A percentile compares a stretch with the other conserved stretches of the same genome.
These are phyloP conservation scores for Microcera coccophila DNA, from an alignment of 2,329 filamentous ascomycete species.

Conservation along the genomic window DNA sequence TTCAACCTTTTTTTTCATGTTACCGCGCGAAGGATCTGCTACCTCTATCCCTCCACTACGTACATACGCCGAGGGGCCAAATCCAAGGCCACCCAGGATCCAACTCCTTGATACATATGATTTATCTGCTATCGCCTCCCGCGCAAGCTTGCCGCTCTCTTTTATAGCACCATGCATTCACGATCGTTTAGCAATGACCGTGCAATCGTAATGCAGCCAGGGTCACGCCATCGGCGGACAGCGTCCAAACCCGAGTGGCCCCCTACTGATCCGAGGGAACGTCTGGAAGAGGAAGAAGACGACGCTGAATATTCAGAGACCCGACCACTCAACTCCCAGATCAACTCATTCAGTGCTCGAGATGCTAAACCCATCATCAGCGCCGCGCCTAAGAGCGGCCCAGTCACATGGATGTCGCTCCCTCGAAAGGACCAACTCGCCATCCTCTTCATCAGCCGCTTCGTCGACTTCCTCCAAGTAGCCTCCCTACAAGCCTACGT, in stretches of 20 bases:
- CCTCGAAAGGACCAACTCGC: constrained; percentile 68
- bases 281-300: constrained; percentile 5
- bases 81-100: too few species aligned
- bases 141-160: too few species aligned
- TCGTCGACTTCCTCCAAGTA: constrained; percentile 71
- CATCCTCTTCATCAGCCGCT: constrained; percentile 64
- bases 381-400: constrained; percentile 8
- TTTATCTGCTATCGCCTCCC: background rate
- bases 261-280: background rate
- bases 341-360: constrained; percentile 1
- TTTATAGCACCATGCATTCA: constrained; percentile 1
- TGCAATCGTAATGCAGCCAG: background rate
- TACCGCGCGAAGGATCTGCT: too few species aligned
- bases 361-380: constrained; percentile 1
- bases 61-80: too few species aligned
- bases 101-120: too few species aligned
- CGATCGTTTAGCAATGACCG: constrained; percentile 11
- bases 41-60: too few species aligned
- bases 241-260: background rate
- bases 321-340: background rate
- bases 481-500: constrained; percentile 67
- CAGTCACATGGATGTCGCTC: constrained; percentile 65
- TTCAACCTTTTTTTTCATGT: too few species aligned
- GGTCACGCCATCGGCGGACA: background rate
- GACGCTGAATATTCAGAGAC: constrained; percentile 7